Evolutionary conservation across 805 yeast genomes (phyloP).

Genomic region (Cyberlindnera suaveolens): DNA sequence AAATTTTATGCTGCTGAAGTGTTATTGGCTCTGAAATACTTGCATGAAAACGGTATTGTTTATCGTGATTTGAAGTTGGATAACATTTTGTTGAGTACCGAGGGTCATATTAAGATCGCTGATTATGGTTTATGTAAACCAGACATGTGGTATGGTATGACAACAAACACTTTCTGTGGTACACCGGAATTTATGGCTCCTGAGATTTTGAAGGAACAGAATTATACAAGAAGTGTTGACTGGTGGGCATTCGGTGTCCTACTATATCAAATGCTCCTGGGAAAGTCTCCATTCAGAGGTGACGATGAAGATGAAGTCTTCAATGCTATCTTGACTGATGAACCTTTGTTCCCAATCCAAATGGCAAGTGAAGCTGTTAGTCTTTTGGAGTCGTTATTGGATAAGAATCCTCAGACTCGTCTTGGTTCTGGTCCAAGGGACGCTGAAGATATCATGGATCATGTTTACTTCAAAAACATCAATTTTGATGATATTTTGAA

Average conservation of each 20-base stretch:
- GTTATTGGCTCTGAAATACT: conserved; percentile 78
- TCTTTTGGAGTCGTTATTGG: conserved; percentile 81
- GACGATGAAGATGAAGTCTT: conserved; percentile 96
- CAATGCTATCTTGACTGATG: conserved; percentile 93
- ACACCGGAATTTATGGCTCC: conserved; percentile 99
- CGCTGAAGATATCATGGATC: conserved; percentile 92
- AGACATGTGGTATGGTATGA: conserved; percentile 76
- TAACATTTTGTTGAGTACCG: conserved; percentile 80
- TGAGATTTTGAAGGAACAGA: conserved; percentile 88
- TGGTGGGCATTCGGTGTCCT: conserved; percentile 99
- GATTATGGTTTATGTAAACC: conserved; percentile 98
- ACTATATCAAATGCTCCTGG: conserved; percentile 90
- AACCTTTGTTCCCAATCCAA: conserved; percentile 92
- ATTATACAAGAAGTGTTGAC: conserved; percentile 90
- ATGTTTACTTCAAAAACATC: conserved; percentile 86
- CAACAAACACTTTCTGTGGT: conserved; percentile 95
- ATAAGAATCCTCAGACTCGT: conserved; percentile 81
- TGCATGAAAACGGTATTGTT: conserved; percentile 93
- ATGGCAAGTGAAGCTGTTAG: conserved; percentile 97
- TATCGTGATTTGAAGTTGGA: conserved; percentile 96
- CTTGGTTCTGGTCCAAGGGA: conserved; percentile 85
- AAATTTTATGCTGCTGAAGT: conserved; percentile 98
- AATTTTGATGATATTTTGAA: conserved; percentile 80
- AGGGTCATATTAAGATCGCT: conserved; percentile 94
- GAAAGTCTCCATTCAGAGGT: conserved; percentile 96